These are phyloP conservation scores for Astragalus membranaceus DNA, from an alignment of 306 rosid species.

Conservation along the genomic window DNA sequence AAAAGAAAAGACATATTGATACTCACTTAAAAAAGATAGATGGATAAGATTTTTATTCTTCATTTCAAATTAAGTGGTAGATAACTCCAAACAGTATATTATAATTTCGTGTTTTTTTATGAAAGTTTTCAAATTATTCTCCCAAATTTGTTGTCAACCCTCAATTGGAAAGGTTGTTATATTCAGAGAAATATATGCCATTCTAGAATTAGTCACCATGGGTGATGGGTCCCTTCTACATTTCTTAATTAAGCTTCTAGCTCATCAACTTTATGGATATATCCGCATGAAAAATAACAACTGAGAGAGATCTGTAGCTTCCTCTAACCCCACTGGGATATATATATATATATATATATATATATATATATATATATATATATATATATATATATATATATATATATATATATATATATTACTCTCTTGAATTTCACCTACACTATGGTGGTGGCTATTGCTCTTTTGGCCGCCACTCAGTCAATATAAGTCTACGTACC, in stretches of 20 bases:
- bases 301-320: not conserved
- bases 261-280: constrained; percentile 11
- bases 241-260: constrained; percentile 4
- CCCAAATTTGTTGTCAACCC: constrained; percentile 23
- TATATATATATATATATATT: too few relatives aligned
- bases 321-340: not conserved
- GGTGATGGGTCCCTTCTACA: constrained; percentile 29
- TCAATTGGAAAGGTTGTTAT: constrained; percentile 21
- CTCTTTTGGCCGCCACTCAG: not conserved
- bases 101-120: not conserved
- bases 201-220: constrained; percentile 19
- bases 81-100: constrained; percentile 20
- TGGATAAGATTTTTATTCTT: constrained; percentile 22
- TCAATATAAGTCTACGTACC: constrained; percentile 7
- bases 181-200: constrained; percentile 18
- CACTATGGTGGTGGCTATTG: constrained; percentile 12
- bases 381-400: too few relatives aligned
- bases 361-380: too few relatives aligned
- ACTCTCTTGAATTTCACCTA: not conserved
- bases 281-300: not conserved
- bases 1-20: constrained; percentile 7
- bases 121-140: constrained; percentile 27
- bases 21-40: constrained; percentile 7
- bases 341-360: too few relatives aligned
- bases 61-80: not conserved